These are phyloP conservation scores for Actinidia chinensis DNA, from an alignment of 179 eudicot species.

Conservation along the genomic window DNA sequence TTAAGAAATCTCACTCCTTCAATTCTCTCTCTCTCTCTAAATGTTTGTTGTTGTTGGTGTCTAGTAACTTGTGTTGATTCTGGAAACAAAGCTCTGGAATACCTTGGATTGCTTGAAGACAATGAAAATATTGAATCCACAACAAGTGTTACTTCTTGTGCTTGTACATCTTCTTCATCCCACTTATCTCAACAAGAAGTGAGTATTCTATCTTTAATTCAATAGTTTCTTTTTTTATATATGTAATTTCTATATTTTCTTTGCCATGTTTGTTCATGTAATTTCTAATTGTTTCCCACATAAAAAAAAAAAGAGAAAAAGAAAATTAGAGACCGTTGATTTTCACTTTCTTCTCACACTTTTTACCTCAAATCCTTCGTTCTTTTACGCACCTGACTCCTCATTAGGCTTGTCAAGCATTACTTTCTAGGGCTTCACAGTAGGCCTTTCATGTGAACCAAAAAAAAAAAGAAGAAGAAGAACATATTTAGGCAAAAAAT, in stretches of 20 bases:
- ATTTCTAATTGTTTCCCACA: background rate
- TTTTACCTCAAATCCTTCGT: background rate
- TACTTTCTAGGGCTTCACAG: background rate
- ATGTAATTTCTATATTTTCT: too few relatives aligned
- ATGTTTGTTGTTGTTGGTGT: background rate
- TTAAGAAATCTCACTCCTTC: background rate
- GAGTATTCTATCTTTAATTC: background rate
- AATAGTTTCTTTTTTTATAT: background rate
- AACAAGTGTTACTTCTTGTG: slow-evolving; percentile 2
- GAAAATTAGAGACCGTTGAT: too few relatives aligned
- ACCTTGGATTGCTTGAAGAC: slow-evolving; percentile 38
- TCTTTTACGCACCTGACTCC: background rate
- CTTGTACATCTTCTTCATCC: slow-evolving; percentile 18
- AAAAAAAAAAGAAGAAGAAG: background rate
- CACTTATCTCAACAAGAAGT: slow-evolving; percentile 21
- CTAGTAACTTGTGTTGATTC: slow-evolving; percentile 66
- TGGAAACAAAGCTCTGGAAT: slow-evolving; percentile 59
- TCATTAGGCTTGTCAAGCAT: background rate
- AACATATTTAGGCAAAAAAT: background rate
- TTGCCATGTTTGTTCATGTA: background rate
- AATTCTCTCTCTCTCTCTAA: slow-evolving; percentile 7
- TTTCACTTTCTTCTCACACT: too few relatives aligned
- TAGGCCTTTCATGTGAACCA: background rate
- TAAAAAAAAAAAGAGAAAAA: background rate
- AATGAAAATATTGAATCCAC: slow-evolving; percentile 14